phyloP scores from a whole-genome alignment of 805 yeast genomes.

The Torulaspora franciscae region DNA sequence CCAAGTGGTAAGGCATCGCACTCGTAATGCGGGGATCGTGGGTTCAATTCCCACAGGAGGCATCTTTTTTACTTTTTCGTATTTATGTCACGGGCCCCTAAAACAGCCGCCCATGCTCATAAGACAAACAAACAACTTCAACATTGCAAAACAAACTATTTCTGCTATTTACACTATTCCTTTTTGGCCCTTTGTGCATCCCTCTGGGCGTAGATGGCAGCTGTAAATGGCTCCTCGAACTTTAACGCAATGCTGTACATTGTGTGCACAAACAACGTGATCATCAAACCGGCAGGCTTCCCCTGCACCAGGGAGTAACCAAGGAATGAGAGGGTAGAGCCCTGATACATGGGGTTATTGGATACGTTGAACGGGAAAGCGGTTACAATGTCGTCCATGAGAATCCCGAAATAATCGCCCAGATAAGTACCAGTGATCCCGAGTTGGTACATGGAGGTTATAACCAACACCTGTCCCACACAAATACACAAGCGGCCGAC shows the following conservation, averaged over 20 bases:
- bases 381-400: constrained; percentile 85
- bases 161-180: constrained; percentile 11
- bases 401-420: constrained; percentile 95
- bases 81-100: not conserved
- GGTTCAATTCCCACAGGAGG: constrained; percentile 54
- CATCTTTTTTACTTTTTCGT: constrained; percentile 26
- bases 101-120: not conserved
- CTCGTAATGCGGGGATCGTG: constrained; percentile 56
- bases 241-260: constrained; percentile 81
- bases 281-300: constrained; percentile 81
- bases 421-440: constrained; percentile 96
- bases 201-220: constrained; percentile 75
- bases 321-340: constrained; percentile 81
- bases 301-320: constrained; percentile 87
- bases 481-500: constrained; percentile 54
- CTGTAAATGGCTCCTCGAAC: constrained; percentile 97
- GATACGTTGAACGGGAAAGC: constrained; percentile 89
- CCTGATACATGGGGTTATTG: constrained; percentile 96
- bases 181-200: constrained; percentile 36
- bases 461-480: constrained; percentile 74
- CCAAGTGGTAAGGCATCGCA: constrained; percentile 57
- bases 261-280: constrained; percentile 64
- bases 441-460: constrained; percentile 82
- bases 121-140: not conserved
- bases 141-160: not conserved